Conservation (phyloP, 2,329 filamentous ascomycete species). For the Colletotrichum sp. region DNA sequence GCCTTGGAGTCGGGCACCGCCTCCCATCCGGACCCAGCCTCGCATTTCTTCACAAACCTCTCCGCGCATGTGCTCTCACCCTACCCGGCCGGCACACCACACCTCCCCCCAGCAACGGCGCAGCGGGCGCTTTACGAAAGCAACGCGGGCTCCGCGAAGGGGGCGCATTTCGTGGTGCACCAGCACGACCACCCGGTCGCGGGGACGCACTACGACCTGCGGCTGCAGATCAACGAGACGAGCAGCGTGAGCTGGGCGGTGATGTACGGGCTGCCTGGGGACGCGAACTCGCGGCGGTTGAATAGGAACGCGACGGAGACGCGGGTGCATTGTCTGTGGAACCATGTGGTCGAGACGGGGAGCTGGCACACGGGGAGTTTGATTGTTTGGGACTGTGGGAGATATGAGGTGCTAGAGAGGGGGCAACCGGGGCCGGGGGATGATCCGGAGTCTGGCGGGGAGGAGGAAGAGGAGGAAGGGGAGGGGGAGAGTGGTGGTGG, state of each 20-base stretch:
- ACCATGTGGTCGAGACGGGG: conserved; percentile 65
- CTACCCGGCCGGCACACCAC: conserved; percentile 28
- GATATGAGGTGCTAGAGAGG: conserved; percentile 58
- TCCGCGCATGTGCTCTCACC: conserved; percentile 26
- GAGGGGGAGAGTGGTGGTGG: conserved; percentile 13
- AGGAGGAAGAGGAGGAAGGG: conserved; percentile 25
- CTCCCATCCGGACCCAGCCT: conserved; percentile 42
- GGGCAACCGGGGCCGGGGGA: conserved; percentile 33
- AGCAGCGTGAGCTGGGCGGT: conserved; percentile 71
- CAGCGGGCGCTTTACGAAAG: conserved; percentile 37
- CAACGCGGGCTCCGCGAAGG: conserved; percentile 33
- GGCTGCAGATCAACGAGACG: conserved; percentile 71
- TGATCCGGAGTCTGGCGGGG: conserved; percentile 31
- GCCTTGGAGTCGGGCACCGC: conserved; percentile 45
- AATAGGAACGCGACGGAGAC: conserved; percentile 68
- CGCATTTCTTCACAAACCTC: conserved; percentile 41
- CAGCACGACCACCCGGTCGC: conserved; percentile 77
- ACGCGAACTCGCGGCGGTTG: conserved; percentile 57
- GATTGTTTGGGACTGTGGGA: conserved; percentile 68
- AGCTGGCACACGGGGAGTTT: conserved; percentile 60
- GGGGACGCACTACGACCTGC: conserved; percentile 72
- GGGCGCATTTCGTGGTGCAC: conserved; percentile 71
- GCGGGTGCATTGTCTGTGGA: conserved; percentile 66
- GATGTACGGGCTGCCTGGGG: conserved; percentile 67
- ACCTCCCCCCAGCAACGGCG: conserved; percentile 36